These are phyloP conservation scores for Arachnomyces sp. DNA, from an alignment of 2,329 filamentous ascomycete species.

Conservation along the genomic window DNA sequence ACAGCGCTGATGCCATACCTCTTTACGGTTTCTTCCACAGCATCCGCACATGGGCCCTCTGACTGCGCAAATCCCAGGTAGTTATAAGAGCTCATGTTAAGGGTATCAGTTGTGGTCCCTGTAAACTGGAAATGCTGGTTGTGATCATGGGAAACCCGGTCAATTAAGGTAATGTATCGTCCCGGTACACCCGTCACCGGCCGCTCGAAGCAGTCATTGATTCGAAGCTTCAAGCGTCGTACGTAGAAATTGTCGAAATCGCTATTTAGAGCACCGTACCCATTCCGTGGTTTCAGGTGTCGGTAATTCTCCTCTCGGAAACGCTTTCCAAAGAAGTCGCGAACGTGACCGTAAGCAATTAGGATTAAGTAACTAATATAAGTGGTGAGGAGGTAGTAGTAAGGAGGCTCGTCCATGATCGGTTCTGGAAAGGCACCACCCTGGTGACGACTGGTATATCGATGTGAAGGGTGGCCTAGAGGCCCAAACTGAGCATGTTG, in stretches of 20 bases:
- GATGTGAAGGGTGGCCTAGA: constrained; percentile 68
- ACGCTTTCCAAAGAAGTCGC: constrained; percentile 95
- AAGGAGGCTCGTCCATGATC: constrained; percentile 89
- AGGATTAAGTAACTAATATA: constrained; percentile 97
- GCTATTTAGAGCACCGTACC: constrained; percentile 90
- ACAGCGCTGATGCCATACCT: constrained; percentile 78
- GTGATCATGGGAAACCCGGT: constrained; percentile 83
- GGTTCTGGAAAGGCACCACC: constrained; percentile 74
- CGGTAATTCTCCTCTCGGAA: constrained; percentile 84
- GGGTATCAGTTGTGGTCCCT: constrained; percentile 83
- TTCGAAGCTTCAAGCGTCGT: constrained; percentile 80
- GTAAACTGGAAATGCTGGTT: constrained; percentile 85
- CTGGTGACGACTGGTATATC: constrained; percentile 81
- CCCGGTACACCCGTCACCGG: constrained; percentile 90
- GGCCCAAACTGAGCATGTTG: constrained; percentile 89
- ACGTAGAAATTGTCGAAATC: constrained; percentile 99
- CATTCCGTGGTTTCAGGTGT: constrained; percentile 73
- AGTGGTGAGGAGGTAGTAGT: constrained; percentile 93
- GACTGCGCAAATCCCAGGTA: constrained; percentile 98
- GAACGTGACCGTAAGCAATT: constrained; percentile 88
- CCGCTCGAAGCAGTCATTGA: constrained; percentile 94
- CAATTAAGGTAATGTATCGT: constrained; percentile 84
- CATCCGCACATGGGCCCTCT: constrained; percentile 90
- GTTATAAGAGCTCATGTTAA: constrained; percentile 99
- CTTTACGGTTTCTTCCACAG: constrained; percentile 75